Evolutionary conservation across 2,329 filamentous ascomycete genomes (phyloP), one percentile per base, ranked within the genome.

Genomic region (Ambrosiella xylebori): DNA sequence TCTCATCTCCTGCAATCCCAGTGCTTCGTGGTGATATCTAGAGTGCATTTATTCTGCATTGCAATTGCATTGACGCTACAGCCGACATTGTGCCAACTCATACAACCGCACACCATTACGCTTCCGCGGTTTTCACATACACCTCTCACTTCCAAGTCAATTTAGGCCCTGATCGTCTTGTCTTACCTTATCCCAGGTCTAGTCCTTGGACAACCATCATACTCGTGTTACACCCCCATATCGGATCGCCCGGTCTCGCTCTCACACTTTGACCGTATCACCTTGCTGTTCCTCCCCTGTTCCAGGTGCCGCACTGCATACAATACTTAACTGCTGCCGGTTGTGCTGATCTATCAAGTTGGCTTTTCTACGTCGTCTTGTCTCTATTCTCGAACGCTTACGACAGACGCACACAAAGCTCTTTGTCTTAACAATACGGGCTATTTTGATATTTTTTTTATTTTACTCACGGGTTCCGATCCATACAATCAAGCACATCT

Each of bases 401-500:
- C 27, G 39, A 27, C 17, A 51, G 9, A 51, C 19, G 3, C 47
- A 51, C 19, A 27, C 47, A 51, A 51, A 35, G 17, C 3, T 11
- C 35, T 51, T n/a, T 15, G 5, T 15, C 19, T n/a, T 51, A n/a
- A 3, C 6, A 6, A 35, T 13, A 51, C 47, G 27, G 12, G 17
- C 13, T 19, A 35, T 51, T 51, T 11, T 51, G 27, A n/a, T 36
- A 35, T n/a, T 57, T 17, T 52, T 40, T 57, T 57, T 52, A 39
- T 56, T 56, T 49, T 35, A 19, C 15, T 41, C 27, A 27, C 15
- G 39, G 37, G 27, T 38, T 45, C 47, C 47, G 39, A 35, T 45
- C 37, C 15, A 55, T 27, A 50, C 13, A 13, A 35, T n/a, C 19
- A 41, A 41, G 56, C 56, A 52, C 49, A 57, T 58, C 58, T 60